Percentiles rank a stretch among this genome's conserved stretches.
Evolutionary conservation across 192 early-diverging fungal species (phyloP).

Genomic region (Glomus cerebriforme): DNA sequence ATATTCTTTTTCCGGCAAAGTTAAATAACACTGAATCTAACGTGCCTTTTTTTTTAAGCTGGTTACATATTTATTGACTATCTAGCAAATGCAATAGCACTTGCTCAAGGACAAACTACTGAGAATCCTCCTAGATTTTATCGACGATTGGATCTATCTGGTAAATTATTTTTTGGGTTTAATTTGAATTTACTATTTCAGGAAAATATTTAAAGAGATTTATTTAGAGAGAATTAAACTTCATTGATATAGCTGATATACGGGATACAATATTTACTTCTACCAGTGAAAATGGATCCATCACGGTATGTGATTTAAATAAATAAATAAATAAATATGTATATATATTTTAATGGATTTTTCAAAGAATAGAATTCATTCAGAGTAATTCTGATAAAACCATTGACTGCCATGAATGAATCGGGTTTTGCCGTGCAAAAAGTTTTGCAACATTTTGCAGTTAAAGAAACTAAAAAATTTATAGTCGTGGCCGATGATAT

Average conservation of each 20-base stretch:
- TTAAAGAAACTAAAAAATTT: constrained; percentile 52
- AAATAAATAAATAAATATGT: not conserved
- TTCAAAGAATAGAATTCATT: constrained; percentile 48
- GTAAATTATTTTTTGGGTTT: constrained; percentile 19
- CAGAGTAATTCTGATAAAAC: constrained; percentile 58
- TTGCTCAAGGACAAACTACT: constrained; percentile 43
- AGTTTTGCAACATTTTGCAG: constrained; percentile 49
- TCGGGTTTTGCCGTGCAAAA: constrained; percentile 54
- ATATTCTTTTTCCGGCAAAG: not conserved
- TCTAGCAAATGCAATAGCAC: constrained; percentile 57
- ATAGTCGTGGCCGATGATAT: constrained; percentile 63
- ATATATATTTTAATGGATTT: not conserved
- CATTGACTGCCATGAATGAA: constrained; percentile 58
- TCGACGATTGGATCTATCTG: constrained; percentile 38
- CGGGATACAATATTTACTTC: constrained; percentile 51
- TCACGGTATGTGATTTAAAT: constrained; percentile 27
- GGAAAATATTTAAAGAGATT: not conserved
- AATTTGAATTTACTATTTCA: not conserved
- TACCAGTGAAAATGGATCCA: constrained; percentile 38
- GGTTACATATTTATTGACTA: constrained; percentile 63
- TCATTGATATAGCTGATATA: constrained; percentile 50
- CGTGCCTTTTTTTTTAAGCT: constrained; percentile 33
- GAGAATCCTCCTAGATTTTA: constrained; percentile 38
- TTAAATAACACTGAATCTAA: not conserved
- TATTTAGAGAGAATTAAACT: not conserved